Base-by-base conservation (phyloP, 2,329 filamentous ascomycete species). In the Blastomyces parvus region DNA sequence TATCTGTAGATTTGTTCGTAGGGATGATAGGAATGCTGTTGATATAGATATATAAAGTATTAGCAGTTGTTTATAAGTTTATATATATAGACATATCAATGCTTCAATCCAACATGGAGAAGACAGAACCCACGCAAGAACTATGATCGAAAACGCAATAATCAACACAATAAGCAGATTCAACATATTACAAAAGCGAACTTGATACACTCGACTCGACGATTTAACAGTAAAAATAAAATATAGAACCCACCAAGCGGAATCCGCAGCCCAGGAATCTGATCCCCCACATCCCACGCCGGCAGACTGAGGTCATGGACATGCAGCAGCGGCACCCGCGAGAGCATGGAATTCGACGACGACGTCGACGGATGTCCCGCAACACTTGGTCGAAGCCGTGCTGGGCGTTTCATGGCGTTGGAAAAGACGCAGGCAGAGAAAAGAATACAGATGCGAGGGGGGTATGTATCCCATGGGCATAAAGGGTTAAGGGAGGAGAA, bases 1-100 rank as follows among this genome's bases (percentile, higher is more conserved):
- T 64, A 93, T 85, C 69, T 87, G 86, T 62, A 94, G 83, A 72
- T 94, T 94, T 67, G 88, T 88, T 68, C 89, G 86, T 19, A 94
- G 82, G 69, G 90, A 93, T 63, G 86, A 88, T 76, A 94, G 88
- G 79, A 94, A 94, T 33, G 89, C 90, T 94, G 75, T 48, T 63
- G 3, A 5, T 50, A 52, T 48, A 30, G 22, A 63, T 11, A 55
- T 22, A n/a, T n/a, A n/a, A 22, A 48, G 44, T 22, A 46, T 33
- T 22, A 30, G 22, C 46, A 44, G 33, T 3, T 19, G 22, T 30
- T 27, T 22, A 8, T 7, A 25, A 25, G n/a, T 48, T 7, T 25
- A 22, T 22, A 48, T 22, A 22, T 48, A n/a, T n/a, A n/a, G n/a
- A n/a, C n/a, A n/a, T n/a, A n/a, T n/a, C n/a, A n/a, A n/a, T n/a